These are phyloP conservation scores for Nothophytophthora sp. DNA, from an alignment of 352 stramenopile genomes.

Conservation along the genomic window DNA sequence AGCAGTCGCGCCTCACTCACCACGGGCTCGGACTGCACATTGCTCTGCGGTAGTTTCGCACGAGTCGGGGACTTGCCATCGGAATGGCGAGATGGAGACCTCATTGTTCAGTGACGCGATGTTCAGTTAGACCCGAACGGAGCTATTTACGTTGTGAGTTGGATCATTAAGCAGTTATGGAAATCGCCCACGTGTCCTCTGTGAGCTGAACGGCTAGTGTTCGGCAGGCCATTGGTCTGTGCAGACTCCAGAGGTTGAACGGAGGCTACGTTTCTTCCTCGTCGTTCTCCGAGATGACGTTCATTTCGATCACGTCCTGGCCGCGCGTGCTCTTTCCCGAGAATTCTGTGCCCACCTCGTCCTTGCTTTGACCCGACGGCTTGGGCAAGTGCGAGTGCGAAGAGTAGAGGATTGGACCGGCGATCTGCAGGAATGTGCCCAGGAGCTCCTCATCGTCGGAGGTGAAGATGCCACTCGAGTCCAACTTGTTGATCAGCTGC, in stretches of 20 bases:
- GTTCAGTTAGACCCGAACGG: background rate
- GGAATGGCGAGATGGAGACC: conserved; percentile 1
- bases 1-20: conserved; percentile 36
- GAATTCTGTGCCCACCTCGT: conserved; percentile 59
- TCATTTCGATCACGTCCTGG: conserved; percentile 73
- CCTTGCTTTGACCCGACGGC: conserved; percentile 39
- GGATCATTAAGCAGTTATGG: too few species aligned
- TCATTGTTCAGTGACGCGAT: conserved; percentile 1
- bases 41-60: background rate
- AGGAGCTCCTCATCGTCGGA: conserved; percentile 89
- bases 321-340: conserved; percentile 45
- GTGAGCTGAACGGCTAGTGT: too few species aligned
- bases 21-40: background rate
- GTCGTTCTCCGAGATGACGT: conserved; percentile 81
- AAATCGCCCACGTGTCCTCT: too few species aligned
- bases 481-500: conserved; percentile 90
- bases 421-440: conserved; percentile 87
- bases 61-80: background rate
- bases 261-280: conserved; percentile 54
- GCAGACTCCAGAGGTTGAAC: too few species aligned
- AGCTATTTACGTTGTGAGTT: background rate
- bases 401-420: conserved; percentile 85
- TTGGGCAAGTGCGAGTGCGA: conserved; percentile 78
- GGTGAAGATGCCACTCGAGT: conserved; percentile 73
- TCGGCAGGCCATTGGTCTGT: too few species aligned